phyloP scores from a whole-genome alignment of 176 grass and related monocot species.

The Canna indica region DNA sequence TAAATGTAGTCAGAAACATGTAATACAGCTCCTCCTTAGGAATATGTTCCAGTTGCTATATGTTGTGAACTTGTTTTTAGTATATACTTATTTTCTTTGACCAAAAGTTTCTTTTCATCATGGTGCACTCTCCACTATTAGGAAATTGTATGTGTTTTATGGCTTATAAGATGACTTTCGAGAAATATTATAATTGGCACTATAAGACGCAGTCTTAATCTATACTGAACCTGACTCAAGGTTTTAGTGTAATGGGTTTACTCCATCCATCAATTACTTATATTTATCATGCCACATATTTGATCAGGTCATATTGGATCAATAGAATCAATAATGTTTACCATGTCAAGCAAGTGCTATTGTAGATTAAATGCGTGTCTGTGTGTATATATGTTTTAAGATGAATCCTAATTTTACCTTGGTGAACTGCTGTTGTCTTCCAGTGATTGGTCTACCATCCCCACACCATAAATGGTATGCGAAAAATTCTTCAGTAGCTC shows the following conservation, averaged over 20 bases:
- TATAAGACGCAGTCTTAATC: background rate
- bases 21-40: background rate
- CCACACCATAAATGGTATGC: conserved; percentile 64
- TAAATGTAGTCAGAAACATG: background rate
- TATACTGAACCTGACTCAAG: background rate
- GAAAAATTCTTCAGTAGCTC: conserved; percentile 63
- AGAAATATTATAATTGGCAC: background rate
- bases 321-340: background rate
- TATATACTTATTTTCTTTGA: no score
- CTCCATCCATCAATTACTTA: background rate
- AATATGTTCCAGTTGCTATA: conserved; percentile 4
- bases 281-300: background rate
- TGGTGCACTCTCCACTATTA: background rate
- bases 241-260: background rate
- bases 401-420: background rate
- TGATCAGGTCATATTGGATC: background rate
- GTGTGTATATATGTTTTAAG: conserved; percentile 4
- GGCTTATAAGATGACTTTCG: background rate
- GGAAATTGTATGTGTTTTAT: background rate
- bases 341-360: background rate
- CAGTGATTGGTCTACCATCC: conserved; percentile 78
- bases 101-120: background rate
- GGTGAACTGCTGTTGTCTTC: conserved; percentile 20
- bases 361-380: background rate
- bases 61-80: background rate